A percentile compares a stretch with the other conserved stretches of the same genome.
Evolutionary conservation across 2,329 filamentous ascomycete species (phyloP).

Genomic region (Capronia americana): DNA sequence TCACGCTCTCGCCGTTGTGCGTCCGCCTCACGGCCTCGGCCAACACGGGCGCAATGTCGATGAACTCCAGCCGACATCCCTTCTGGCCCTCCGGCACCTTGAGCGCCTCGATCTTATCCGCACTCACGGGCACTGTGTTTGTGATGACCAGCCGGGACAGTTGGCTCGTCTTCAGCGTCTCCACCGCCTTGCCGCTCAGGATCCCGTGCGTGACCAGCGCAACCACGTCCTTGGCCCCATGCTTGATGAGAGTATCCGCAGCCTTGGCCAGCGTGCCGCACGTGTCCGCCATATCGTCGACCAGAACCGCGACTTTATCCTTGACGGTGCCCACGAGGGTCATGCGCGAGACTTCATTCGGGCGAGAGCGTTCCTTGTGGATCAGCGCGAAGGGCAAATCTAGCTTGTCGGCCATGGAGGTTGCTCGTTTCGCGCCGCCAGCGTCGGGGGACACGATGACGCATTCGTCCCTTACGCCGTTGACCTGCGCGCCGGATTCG

Average conservation of each 20-base stretch:
- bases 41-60: conserved; percentile 84
- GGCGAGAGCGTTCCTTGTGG: conserved; percentile 92
- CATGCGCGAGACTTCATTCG: conserved; percentile 91
- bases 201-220: conserved; percentile 97
- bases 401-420: conserved; percentile 88
- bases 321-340: conserved; percentile 93
- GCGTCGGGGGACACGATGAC: conserved; percentile 96
- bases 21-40: conserved; percentile 58
- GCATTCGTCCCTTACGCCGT: conserved; percentile 52
- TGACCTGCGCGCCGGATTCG: conserved; percentile 37
- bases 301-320: conserved; percentile 90
- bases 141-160: conserved; percentile 84
- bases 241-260: conserved; percentile 82
- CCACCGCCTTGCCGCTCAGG: conserved; percentile 83
- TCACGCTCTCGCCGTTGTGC: conserved; percentile 60
- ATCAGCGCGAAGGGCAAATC: conserved; percentile 92
- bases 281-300: conserved; percentile 98
- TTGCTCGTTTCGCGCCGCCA: conserved; percentile 90
- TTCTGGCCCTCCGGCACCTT: conserved; percentile 61
- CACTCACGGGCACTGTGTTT: conserved; percentile 82
- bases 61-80: conserved; percentile 82
- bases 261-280: conserved; percentile 89
- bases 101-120: conserved; percentile 48
- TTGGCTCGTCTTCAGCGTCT: conserved; percentile 79
- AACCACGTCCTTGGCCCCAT: conserved; percentile 85